Percentiles rank a stretch among this genome's conserved stretches.
Evolutionary conservation across 352 stramenopile genomes (phyloP).

Genomic region (Globisporangium apiculatum): DNA sequence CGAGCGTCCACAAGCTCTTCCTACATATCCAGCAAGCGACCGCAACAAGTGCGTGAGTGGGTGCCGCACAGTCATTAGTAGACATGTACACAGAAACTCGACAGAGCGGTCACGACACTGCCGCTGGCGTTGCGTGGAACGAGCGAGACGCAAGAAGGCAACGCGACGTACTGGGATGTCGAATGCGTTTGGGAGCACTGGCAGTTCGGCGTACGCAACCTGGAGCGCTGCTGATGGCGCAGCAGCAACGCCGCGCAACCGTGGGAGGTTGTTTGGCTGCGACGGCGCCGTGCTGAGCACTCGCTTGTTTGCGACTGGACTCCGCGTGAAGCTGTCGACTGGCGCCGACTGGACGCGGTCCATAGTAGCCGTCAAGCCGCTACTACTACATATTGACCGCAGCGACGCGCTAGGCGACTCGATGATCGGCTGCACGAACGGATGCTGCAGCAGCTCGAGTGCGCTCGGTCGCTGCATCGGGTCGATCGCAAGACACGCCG

Average conservation of each 20-base stretch:
- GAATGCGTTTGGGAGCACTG: slow-evolving; percentile 6
- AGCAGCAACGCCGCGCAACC: not conserved
- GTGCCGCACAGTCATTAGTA: no score
- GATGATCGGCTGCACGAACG: slow-evolving; percentile 58
- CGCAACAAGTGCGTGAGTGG: not conserved
- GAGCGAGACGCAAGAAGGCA: not conserved
- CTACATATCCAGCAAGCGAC: not conserved
- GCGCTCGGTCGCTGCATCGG: slow-evolving; percentile 68
- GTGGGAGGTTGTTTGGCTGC: slow-evolving; percentile 3
- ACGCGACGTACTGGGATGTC: slow-evolving; percentile 2
- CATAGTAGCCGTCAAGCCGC: no score
- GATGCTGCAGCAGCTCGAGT: slow-evolving; percentile 83
- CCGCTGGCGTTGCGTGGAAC: not conserved
- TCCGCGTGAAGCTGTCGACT: not conserved
- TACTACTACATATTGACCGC: no score
- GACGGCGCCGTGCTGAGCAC: slow-evolving; percentile 7
- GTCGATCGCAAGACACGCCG: slow-evolving; percentile 41
- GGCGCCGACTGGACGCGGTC: not conserved
- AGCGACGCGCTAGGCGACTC: not conserved
- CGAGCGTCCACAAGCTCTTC: not conserved
- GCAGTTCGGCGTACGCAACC: not conserved
- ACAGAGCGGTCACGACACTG: not conserved
- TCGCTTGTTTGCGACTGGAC: not conserved
- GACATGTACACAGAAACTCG: no score
- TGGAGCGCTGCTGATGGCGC: not conserved